Conservation (phyloP, 306 rosid species). For the Elaeagnus macrophylla region DNA sequence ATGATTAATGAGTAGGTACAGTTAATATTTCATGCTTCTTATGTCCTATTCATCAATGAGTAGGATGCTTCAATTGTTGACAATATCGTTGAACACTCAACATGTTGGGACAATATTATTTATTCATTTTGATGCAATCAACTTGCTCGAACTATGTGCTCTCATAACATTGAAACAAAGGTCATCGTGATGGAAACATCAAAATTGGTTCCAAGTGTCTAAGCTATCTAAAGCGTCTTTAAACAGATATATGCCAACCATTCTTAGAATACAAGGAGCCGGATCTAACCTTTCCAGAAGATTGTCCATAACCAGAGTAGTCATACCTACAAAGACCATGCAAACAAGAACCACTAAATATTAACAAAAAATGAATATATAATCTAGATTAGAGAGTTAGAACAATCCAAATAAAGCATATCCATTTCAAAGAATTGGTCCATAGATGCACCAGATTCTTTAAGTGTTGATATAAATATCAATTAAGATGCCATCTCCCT, state of each 20-base stretch:
- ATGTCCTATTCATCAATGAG: not conserved
- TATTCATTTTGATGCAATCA: not conserved
- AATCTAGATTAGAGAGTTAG: not conserved
- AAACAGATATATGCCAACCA: no score
- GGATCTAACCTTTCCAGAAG: slow-evolving; percentile 82
- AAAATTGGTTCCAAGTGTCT: no score
- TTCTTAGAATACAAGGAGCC: not conserved
- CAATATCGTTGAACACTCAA: no score
- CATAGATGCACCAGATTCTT: no score
- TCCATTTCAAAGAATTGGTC: not conserved
- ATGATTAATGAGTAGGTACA: no score
- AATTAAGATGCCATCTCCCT: no score
- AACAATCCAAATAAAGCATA: not conserved
- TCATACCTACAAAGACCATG: slow-evolving; percentile 54
- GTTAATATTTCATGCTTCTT: not conserved
- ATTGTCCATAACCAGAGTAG: slow-evolving; percentile 96
- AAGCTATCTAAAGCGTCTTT: no score
- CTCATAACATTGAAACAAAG: not conserved
- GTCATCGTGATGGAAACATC: not conserved
- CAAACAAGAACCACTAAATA: slow-evolving; percentile 14
- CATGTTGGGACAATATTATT: not conserved
- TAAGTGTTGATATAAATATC: no score
- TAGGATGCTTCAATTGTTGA: no score
- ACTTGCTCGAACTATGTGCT: not conserved
- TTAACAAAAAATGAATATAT: not conserved